A percentile compares a stretch with the other conserved stretches of the same genome.
Evolutionary conservation across 805 yeast genomes (phyloP).

Genomic region (Myxozyma neglecta): DNA sequence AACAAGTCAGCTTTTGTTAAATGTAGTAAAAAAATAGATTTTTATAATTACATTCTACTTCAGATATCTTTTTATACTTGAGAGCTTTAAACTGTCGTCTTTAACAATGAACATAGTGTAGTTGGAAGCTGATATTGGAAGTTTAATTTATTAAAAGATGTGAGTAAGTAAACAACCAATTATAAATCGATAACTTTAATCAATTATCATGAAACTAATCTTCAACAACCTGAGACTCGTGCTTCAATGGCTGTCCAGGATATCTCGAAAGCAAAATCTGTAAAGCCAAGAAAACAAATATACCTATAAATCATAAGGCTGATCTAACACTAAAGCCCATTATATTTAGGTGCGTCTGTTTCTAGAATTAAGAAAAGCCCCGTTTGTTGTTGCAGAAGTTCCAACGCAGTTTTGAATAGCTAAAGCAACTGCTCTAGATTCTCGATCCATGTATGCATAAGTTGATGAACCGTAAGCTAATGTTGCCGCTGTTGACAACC

Average conservation of each 20-base stretch:
- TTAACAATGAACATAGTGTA: too few species aligned
- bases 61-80: too few species aligned
- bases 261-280: conserved; percentile 9
- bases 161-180: too few species aligned
- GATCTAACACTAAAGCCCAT: conserved; percentile 23
- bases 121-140: too few species aligned
- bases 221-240: background rate
- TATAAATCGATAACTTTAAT: too few species aligned
- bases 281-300: conserved; percentile 16
- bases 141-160: too few species aligned
- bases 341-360: conserved; percentile 19
- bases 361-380: conserved; percentile 16
- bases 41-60: too few species aligned
- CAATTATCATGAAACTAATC: background rate
- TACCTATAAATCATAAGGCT: conserved; percentile 16
- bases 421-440: conserved; percentile 25
- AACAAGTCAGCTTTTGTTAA: too few species aligned
- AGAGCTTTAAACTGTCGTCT: too few species aligned
- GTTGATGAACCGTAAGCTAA: conserved; percentile 22
- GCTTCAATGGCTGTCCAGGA: conserved; percentile 5
- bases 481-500: conserved; percentile 20
- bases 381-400: conserved; percentile 17
- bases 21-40: too few species aligned
- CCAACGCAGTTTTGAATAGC: conserved; percentile 23
- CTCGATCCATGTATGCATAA: conserved; percentile 18